phyloP scores from a whole-genome alignment of 225 moss, liverwort and hornwort species.

The Pleurozium schreberi region DNA sequence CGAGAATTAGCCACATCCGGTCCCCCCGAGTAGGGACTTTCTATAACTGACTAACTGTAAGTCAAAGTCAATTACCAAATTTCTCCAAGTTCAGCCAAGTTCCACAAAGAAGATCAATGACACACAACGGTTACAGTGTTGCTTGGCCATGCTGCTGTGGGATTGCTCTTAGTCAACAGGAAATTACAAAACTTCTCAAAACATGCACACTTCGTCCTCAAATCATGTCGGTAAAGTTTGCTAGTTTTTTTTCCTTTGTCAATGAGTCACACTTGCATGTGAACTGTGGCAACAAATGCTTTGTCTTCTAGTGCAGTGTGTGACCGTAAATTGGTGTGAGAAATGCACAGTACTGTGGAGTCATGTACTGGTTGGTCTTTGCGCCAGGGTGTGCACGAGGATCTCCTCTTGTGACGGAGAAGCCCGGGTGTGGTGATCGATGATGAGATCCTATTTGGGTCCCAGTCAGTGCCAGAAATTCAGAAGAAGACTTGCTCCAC shows the following conservation, averaged over 20 bases:
- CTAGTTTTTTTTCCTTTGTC: background rate
- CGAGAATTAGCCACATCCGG: rapidly evolving
- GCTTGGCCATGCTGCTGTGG: too few relatives aligned
- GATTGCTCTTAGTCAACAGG: too few relatives aligned
- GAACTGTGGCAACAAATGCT: background rate
- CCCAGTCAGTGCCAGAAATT: background rate
- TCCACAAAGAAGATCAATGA: too few relatives aligned
- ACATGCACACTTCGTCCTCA: background rate
- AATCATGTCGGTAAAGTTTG: background rate
- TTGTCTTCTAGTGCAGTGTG: background rate
- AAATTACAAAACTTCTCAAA: background rate
- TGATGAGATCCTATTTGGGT: background rate
- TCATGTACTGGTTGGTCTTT: background rate
- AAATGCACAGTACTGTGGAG: background rate
- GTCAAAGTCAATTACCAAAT: background rate
- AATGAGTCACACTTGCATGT: background rate
- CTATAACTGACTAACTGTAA: background rate
- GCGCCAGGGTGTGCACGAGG: background rate
- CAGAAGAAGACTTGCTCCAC: background rate
- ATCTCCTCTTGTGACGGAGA: background rate
- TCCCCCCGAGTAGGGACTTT: background rate
- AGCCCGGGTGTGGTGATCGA: too few relatives aligned
- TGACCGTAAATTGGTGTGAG: background rate
- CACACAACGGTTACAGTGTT: too few relatives aligned
- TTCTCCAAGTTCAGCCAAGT: background rate